phyloP scores from a whole-genome alignment of 2,329 filamentous ascomycete species.

The Fusarium nisikadoi region DNA sequence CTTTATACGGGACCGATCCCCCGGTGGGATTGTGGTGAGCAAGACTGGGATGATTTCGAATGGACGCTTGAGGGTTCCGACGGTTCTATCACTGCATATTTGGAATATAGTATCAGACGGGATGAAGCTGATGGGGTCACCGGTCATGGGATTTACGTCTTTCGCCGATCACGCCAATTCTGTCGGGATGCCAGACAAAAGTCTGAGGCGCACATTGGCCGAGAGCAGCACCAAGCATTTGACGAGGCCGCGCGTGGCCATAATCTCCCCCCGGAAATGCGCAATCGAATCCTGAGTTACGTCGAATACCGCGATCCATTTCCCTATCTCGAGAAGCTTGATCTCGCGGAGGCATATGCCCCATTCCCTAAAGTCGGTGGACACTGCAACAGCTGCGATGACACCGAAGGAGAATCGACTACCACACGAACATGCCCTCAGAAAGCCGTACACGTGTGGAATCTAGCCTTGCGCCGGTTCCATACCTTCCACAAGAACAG shows the following conservation, averaged over 20 bases:
- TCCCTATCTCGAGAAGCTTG: background rate
- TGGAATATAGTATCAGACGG: background rate
- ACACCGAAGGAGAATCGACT: rapidly evolving
- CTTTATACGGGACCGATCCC: background rate
- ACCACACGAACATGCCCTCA: background rate
- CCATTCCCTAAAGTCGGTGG: background rate
- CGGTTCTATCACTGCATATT: rapidly evolving
- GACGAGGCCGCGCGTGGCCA: rapidly evolving
- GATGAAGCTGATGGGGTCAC: rapidly evolving
- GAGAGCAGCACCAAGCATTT: background rate
- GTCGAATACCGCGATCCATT: background rate
- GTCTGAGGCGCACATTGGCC: background rate
- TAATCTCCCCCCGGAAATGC: background rate
- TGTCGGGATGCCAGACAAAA: background rate
- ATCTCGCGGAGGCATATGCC: background rate
- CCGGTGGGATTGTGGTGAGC: background rate
- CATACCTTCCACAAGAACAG: background rate
- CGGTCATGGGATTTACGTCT: rapidly evolving
- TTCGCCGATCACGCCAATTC: background rate
- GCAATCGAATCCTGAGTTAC: background rate
- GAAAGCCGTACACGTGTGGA: background rate
- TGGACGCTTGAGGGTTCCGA: background rate
- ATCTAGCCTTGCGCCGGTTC: background rate
- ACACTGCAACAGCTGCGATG: background rate
- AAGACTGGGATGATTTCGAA: rapidly evolving